Evolutionary conservation across 305 asterid genomes (phyloP).

Genomic region (Fraxinus angustifolia): DNA sequence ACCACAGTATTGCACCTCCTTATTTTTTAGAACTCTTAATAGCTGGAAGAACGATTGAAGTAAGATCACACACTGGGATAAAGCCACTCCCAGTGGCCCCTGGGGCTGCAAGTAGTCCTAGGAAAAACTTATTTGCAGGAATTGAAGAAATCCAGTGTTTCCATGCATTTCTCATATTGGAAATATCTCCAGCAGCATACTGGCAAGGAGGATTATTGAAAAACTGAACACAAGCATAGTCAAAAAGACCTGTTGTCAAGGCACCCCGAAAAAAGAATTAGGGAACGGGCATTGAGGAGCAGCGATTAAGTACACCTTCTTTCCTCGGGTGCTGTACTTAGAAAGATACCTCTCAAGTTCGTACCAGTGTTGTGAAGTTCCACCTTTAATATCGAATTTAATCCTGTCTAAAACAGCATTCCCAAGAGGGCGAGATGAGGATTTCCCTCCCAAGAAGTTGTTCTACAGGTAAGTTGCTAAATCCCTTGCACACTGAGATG

Average conservation of each 20-base stretch:
- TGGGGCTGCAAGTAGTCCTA: constrained; percentile 1
- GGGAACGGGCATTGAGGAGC: not conserved
- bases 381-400: not conserved
- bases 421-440: not conserved
- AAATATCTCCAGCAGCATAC: not conserved
- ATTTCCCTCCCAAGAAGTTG: not conserved
- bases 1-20: constrained; percentile 2
- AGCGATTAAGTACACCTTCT: not conserved
- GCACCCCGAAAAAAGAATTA: constrained; percentile 5
- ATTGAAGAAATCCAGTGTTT: constrained; percentile 5
- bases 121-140: constrained; percentile 2
- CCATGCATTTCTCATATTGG: not conserved
- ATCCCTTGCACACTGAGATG: not conserved
- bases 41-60: not conserved
- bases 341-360: not conserved
- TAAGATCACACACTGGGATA: not conserved
- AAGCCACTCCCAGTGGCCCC: not conserved
- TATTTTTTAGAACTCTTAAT: not conserved
- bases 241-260: not conserved
- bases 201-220: constrained; percentile 9
- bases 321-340: not conserved
- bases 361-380: not conserved
- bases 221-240: constrained; percentile 2
- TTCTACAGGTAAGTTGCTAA: not conserved
- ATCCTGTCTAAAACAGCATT: not conserved